Conservation (phyloP, 345 rosid species). For the Mallotus nudiflorus region DNA sequence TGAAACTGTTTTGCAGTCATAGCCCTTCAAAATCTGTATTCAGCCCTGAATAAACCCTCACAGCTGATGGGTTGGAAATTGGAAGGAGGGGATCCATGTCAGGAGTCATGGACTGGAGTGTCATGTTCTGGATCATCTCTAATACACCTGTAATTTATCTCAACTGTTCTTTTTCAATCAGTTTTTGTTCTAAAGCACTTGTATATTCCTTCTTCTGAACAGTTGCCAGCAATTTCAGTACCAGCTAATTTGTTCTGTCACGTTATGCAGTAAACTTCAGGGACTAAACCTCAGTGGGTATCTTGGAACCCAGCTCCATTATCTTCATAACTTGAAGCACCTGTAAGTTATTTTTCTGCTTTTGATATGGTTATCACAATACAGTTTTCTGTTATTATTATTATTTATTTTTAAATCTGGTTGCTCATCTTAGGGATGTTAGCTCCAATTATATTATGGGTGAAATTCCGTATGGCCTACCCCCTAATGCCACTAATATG, state of each 20-base stretch:
- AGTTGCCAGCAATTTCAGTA: neutral
- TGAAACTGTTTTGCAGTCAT: slow-evolving; percentile 42
- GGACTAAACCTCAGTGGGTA: slow-evolving; percentile 63
- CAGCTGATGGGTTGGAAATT: slow-evolving; percentile 74
- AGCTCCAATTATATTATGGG: slow-evolving; percentile 68
- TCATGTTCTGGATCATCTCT: slow-evolving; percentile 73
- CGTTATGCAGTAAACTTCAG: slow-evolving; percentile 47
- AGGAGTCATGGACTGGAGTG: slow-evolving; percentile 82
- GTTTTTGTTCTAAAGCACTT: neutral
- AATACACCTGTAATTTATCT: slow-evolving; percentile 53
- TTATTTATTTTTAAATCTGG: slow-evolving; percentile 5
- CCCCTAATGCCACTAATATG: slow-evolving; percentile 80
- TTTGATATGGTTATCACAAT: slow-evolving; percentile 3
- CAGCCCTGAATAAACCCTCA: slow-evolving; percentile 48
- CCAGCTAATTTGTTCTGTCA: slow-evolving; percentile 8
- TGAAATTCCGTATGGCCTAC: slow-evolving; percentile 71
- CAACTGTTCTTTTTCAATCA: neutral
- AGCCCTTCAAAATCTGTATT: slow-evolving; percentile 65
- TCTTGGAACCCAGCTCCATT: slow-evolving; percentile 67
- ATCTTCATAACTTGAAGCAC: slow-evolving; percentile 64
- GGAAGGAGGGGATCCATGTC: slow-evolving; percentile 81
- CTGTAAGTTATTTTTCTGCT: slow-evolving; percentile 48
- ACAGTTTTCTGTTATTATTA: slow-evolving; percentile 3
- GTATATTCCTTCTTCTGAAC: neutral
- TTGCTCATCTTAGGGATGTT: slow-evolving; percentile 58